phyloP scores from a whole-genome alignment of 1,284 basidiomycete species.

The Xerocomus cyaneibrunnescens region DNA sequence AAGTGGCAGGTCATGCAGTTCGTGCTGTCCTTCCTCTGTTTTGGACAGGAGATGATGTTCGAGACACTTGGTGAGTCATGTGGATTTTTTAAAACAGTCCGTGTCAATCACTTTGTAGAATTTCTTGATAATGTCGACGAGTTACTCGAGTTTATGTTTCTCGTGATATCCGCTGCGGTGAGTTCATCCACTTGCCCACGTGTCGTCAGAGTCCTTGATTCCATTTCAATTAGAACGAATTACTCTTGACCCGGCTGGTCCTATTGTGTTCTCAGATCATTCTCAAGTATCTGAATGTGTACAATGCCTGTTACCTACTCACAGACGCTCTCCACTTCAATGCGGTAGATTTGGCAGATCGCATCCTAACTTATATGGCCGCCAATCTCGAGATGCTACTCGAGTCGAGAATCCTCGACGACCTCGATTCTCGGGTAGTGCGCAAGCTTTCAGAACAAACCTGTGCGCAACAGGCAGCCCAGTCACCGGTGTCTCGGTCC shows the following conservation, averaged over 20 bases:
- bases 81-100: conserved; percentile 1
- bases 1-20: conserved; percentile 75
- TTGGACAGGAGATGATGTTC: conserved; percentile 80
- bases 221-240: conserved; percentile 66
- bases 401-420: conserved; percentile 77
- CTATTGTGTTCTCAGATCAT: conserved; percentile 80
- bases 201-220: conserved; percentile 5
- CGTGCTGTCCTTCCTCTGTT: conserved; percentile 80
- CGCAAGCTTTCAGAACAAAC: conserved; percentile 67
- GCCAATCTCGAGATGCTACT: conserved; percentile 88
- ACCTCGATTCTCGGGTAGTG: conserved; percentile 68
- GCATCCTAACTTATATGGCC: conserved; percentile 80
- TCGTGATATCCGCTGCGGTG: conserved; percentile 84
- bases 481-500: conserved; percentile 67
- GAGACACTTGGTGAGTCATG: conserved; percentile 59
- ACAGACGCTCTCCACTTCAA: conserved; percentile 82
- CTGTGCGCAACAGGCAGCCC: conserved; percentile 61
- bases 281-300: conserved; percentile 66
- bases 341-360: conserved; percentile 66
- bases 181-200: conserved; percentile 25
- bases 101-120: conserved; percentile 41
- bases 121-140: conserved; percentile 70
- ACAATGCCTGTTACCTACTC: conserved; percentile 83
- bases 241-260: conserved; percentile 84
- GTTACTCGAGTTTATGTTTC: conserved; percentile 85